Evolutionary conservation across 2,329 filamentous ascomycete genomes (phyloP).

Genomic region (Tolypocladium album): DNA sequence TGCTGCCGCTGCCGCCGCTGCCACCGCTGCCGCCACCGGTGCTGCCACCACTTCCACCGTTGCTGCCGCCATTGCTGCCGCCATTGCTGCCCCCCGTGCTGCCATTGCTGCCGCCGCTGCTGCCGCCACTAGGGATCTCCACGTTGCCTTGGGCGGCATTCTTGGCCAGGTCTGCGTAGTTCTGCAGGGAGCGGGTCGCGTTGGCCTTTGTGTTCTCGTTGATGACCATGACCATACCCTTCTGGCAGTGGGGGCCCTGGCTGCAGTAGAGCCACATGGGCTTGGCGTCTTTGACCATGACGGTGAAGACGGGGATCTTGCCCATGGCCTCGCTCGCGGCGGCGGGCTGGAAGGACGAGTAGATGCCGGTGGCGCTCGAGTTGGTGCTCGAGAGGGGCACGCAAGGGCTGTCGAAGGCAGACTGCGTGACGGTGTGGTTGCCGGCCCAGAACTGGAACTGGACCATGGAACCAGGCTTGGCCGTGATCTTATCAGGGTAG

Average conservation of each 20-base stretch:
- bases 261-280: conserved; percentile 76
- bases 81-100: conserved; percentile 7
- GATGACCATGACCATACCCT: conserved; percentile 66
- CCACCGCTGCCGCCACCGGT: not conserved
- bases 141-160: conserved; percentile 11
- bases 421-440: conserved; percentile 75
- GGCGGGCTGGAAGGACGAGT: conserved; percentile 57
- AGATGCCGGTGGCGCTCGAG: conserved; percentile 48
- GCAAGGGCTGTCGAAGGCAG: conserved; percentile 62
- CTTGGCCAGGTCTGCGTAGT: conserved; percentile 33
- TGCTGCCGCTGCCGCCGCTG: not conserved
- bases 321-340: conserved; percentile 36
- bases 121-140: conserved; percentile 9
- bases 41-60: conserved; percentile 4
- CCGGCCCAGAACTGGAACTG: conserved; percentile 56
- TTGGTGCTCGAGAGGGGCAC: conserved; percentile 44
- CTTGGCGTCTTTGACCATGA: conserved; percentile 56
- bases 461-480: conserved; percentile 50
- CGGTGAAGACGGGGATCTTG: conserved; percentile 56
- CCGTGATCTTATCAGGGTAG: conserved; percentile 55
- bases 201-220: conserved; percentile 54
- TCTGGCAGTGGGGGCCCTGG: conserved; percentile 63
- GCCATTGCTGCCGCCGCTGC: conserved; percentile 7
- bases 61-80: conserved; percentile 6
- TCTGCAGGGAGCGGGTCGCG: conserved; percentile 36